Base-by-base conservation (phyloP, 495 filamentous ascomycete species). In the Apodospora peruviana region DNA sequence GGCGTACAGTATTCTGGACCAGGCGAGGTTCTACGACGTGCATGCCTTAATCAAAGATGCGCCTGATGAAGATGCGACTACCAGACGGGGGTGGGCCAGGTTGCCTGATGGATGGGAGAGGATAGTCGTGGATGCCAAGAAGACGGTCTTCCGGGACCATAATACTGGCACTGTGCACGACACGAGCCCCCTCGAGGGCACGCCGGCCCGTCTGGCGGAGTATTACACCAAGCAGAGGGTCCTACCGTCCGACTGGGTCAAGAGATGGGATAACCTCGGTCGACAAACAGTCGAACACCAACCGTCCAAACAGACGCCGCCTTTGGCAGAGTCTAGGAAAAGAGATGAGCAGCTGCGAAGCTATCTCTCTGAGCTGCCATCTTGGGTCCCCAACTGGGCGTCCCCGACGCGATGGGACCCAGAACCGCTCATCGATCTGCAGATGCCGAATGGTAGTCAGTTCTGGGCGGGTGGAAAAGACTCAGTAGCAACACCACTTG, bases 191-290 rank as follows among this genome's bases (percentile, higher is more conserved):
- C 45, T 48, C 5, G 35, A 29, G 4, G 36, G 36, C 34, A 1
- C 7, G 16, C 35, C 34, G 4, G 34, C 20, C n/a, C 17, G 22
- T 14, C 35, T 21, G 11, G 36, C 21, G 7, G 18, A 39, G 21
- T 20, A 40, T 22, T 19, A 21, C 24, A 12, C 16, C 21, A 12
- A n/a, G 17, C 36, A 48, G 21, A 18, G 45, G 5, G 22, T 17
- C n/a, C 11, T 48, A 1, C 45, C 45, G 14, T 4, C 19, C 0
- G 35, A n/a, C 2, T 48, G 36, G 45, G 17, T 20, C 20, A 39
- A 40, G 45, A 48, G 34, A 2, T 48, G 45, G 45, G 24, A 48
- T 35, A 48, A 48, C 36, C 35, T 48, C 45, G 45, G 45, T 16
- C 36, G 36, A 9, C 12, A 34, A 0, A 18, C 24, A 0, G 20